These are phyloP conservation scores for Thraustochytrium sp. DNA, from an alignment of 352 stramenopile species.

Conservation along the genomic window DNA sequence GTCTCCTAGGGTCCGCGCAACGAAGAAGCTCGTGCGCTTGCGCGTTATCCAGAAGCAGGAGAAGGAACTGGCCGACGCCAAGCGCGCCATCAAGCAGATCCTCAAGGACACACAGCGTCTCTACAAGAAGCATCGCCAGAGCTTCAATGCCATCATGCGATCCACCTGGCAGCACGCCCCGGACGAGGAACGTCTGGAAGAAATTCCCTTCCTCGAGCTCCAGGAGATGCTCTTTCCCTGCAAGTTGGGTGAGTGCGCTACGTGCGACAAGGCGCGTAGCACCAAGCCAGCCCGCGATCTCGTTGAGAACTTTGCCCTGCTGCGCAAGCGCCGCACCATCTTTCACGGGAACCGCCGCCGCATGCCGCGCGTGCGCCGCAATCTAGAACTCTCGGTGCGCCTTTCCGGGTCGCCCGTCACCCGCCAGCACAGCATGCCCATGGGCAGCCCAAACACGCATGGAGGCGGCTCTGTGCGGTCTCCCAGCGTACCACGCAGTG, in stretches of 20 bases:
- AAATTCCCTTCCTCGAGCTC: neutral
- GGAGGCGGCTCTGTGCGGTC: neutral
- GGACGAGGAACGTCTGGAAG: slow-evolving; percentile 4
- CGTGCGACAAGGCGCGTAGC: neutral
- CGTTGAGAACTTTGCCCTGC: neutral
- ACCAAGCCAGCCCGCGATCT: neutral
- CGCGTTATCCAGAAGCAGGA: neutral
- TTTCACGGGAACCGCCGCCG: neutral
- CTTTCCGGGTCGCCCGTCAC: neutral
- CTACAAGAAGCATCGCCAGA: neutral
- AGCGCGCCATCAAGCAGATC: neutral
- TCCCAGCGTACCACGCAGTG: neutral
- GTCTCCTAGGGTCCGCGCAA: neutral
- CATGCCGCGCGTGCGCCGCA: neutral
- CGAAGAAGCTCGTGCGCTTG: neutral
- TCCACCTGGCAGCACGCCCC: neutral
- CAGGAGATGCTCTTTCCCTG: slow-evolving; percentile 21
- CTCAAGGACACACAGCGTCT: neutral
- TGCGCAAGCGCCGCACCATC: neutral
- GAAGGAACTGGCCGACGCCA: neutral
- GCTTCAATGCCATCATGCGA: slow-evolving; percentile 21
- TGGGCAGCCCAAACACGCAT: neutral
- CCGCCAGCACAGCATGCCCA: neutral
- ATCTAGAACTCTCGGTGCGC: neutral
- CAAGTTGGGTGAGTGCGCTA: neutral